Base-by-base conservation (phyloP, 2,329 filamentous ascomycete genomes). In the Aureobasidium sp. region DNA sequence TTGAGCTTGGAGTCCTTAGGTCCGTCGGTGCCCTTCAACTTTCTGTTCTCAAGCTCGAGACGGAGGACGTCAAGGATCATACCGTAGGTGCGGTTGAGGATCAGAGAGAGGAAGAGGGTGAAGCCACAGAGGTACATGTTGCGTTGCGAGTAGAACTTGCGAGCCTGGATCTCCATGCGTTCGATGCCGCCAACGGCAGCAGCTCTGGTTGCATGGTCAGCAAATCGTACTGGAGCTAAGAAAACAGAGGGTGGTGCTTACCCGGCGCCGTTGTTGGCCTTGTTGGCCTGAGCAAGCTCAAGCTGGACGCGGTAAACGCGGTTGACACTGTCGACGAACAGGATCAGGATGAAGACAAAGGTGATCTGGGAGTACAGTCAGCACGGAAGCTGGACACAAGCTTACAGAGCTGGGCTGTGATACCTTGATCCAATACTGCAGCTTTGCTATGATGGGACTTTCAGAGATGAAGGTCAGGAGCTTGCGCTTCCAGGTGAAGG, bases 41-140 rank as follows among this genome's bases (percentile, higher is more conserved):
- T 79, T 83, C 91, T 92, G 74, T 97, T 79, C 79, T 90, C 90
- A 78, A 96, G 91, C 81, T 99, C 93, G 60, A 99, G 88, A 66
- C 90, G 85, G 72, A 97, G 89, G 57, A 89, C 86, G 70, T 97
- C 92, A 67, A 96, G 84, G 72, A 97, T 96, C 90, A 97, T 93
- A 72, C 88, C 89, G 81, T 97, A 99, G 73, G 94, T 99, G 73
- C 94, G 93, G 87, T 99, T 97, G 74, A 95, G 90, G 78, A 99
- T 99, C 67, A 99, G 84, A 60, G 93, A 97, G 65, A 99, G 88
- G 86, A 99, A 97, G 66, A 99, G 88, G 5, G 94, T 99, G 83
- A 99, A 99, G 70, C 94, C 94, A 78, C 94, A 97, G 65, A 99
- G 91, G 80, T 99, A 99, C 94, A 99, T 99, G 86, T 99, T 99